Evolutionary conservation across 306 rosid genomes (phyloP), one percentile per base, ranked within the genome.

Genomic region (Pyrus communis): DNA sequence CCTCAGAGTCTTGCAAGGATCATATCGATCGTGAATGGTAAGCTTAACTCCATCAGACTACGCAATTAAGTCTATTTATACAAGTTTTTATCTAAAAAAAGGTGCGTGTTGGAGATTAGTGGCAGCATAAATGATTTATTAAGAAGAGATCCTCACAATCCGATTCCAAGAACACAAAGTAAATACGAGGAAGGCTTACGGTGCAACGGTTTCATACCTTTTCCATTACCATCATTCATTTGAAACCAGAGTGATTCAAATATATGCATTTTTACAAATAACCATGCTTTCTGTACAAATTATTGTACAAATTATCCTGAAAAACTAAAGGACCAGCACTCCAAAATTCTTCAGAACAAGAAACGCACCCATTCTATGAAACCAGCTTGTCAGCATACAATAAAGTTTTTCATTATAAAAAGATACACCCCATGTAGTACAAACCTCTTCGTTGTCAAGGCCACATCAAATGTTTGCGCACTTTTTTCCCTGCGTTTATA

Each of bases 381-480:
- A 33, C 35, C 35, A 33, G 7, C 35, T 33, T 7, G 65, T 72
- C 83, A 77, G 69, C 68, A 59, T 59, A 74, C 60, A 74, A 59
- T 75, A 59, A 10, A 83, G 75, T 55, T 46, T 78, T 71, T 67
- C 43, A 43, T 42, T 66, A 52, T 52, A 66, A 76, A 76, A 69
- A 33, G 51, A 58, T 62, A 84, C 64, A 51, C 62, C 51, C 79
- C 67, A 70, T 27, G 81, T 67, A 68, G 73, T 27, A 33, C 33
- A 45, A 70, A 67, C 81, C 82, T 74, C n/a, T 46, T 46, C 19
- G 54, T 46, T 71, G 81, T 70, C n/a, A n/a, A n/a, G n/a, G n/a
- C n/a, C n/a, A n/a, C n/a, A n/a, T n/a, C n/a, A n/a, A n/a, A n/a
- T n/a, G n/a, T n/a, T n/a, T n/a, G n/a, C 52, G 15, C 18, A 13